These are phyloP conservation scores for Hymenoscyphus albidus DNA, from an alignment of 2,329 filamentous ascomycete genomes.

Conservation along the genomic window DNA sequence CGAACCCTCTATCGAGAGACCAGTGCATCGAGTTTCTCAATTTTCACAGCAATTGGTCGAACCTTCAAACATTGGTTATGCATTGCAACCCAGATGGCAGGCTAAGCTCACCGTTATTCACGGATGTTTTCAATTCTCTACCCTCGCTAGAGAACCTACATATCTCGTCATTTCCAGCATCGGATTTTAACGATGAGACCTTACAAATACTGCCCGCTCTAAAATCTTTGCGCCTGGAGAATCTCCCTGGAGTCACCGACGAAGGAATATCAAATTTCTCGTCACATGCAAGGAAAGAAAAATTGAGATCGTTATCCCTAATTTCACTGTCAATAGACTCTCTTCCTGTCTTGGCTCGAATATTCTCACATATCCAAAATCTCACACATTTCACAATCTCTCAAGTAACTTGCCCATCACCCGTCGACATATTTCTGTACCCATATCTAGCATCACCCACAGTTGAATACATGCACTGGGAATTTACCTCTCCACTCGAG, in stretches of 20 bases:
- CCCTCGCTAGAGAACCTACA: constrained; percentile 56
- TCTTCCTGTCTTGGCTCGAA: constrained; percentile 53
- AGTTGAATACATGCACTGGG: constrained; percentile 58
- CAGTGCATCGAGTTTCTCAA: constrained; percentile 45
- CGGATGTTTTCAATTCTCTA: constrained; percentile 47
- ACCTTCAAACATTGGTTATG: constrained; percentile 54
- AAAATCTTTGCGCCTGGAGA: constrained; percentile 51
- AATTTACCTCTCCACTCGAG: constrained; percentile 42
- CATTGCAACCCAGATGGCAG: constrained; percentile 56
- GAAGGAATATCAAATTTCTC: constrained; percentile 55
- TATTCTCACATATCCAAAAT: constrained; percentile 51
- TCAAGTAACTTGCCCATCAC: constrained; percentile 50
- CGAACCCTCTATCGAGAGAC: constrained; percentile 40
- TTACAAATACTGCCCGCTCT: constrained; percentile 54
- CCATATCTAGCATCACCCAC: constrained; percentile 57
- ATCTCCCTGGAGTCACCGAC: constrained; percentile 53
- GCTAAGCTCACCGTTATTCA: constrained; percentile 50
- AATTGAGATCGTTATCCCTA: constrained; percentile 49
- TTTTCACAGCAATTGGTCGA: constrained; percentile 51
- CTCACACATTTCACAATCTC: constrained; percentile 52
- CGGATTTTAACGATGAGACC: constrained; percentile 54
- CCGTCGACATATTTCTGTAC: constrained; percentile 58
- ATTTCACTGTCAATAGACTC: constrained; percentile 54
- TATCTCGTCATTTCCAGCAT: constrained; percentile 52
- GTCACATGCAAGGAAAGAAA: constrained; percentile 44